Percentiles rank a stretch among this genome's conserved stretches.
phyloP scores from a whole-genome alignment of 805 yeast genomes.

The Yamadazyma ubonensis region DNA sequence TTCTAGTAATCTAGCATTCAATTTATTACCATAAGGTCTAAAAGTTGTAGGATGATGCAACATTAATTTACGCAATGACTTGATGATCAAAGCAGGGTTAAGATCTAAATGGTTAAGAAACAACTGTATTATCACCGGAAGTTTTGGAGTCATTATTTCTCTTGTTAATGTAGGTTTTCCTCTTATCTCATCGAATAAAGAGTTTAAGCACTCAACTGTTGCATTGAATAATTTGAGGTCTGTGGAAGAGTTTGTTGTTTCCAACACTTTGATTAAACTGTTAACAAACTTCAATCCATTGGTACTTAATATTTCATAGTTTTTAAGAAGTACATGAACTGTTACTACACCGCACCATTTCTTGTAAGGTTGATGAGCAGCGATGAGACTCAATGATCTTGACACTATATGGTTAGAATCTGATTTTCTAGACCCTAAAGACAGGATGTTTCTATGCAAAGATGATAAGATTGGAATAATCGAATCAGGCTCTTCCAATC shows the following conservation, averaged over 20 bases:
- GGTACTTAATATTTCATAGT: conserved; percentile 37
- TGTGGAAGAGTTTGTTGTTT: conserved; percentile 36
- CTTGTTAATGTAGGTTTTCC: conserved; percentile 84
- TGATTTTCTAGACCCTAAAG: conserved; percentile 45
- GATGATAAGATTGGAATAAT: conserved; percentile 33
- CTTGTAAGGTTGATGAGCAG: conserved; percentile 32
- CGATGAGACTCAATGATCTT: conserved; percentile 30
- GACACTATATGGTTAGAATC: conserved; percentile 52
- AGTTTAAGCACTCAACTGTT: conserved; percentile 40
- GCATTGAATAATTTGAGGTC: conserved; percentile 33
- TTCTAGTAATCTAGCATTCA: conserved; percentile 44
- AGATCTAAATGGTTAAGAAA: conserved; percentile 43
- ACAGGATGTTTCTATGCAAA: conserved; percentile 26
- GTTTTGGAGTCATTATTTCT: conserved; percentile 77
- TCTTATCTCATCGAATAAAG: conserved; percentile 50
- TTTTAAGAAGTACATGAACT: conserved; percentile 41
- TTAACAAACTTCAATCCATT: conserved; percentile 42
- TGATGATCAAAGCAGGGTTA: conserved; percentile 33
- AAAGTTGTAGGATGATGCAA: conserved; percentile 71
- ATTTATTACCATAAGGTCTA: conserved; percentile 71
- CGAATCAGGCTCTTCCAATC: conserved; percentile 25
- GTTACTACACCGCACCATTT: conserved; percentile 64
- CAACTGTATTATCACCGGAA: conserved; percentile 58
- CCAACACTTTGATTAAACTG: conserved; percentile 42
- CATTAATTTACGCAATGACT: conserved; percentile 40